Conservation (phyloP, 805 yeast genomes). For the Cyberlindnera sargentensis region DNA sequence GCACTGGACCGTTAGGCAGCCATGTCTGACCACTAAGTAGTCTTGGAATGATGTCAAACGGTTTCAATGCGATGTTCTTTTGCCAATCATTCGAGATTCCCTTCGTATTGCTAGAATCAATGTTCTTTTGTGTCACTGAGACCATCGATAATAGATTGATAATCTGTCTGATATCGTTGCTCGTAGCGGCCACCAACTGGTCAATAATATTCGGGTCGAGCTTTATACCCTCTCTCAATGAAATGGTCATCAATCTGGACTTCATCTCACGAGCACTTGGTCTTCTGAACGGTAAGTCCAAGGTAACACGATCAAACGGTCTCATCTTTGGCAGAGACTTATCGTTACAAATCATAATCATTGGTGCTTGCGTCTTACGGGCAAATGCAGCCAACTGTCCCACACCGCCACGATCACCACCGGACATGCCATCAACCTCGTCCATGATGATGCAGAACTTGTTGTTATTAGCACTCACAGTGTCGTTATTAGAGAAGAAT, state of each 20-base stretch:
- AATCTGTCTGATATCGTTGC: constrained; percentile 90
- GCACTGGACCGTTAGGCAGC: constrained; percentile 42
- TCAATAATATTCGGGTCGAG: constrained; percentile 77
- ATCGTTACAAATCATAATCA: constrained; percentile 92
- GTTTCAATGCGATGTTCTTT: constrained; percentile 83
- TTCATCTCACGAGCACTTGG: constrained; percentile 80
- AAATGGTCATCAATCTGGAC: constrained; percentile 84
- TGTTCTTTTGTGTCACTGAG: constrained; percentile 58
- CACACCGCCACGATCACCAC: constrained; percentile 98
- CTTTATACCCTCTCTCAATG: constrained; percentile 74
- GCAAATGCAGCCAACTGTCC: constrained; percentile 89
- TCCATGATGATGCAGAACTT: constrained; percentile 89
- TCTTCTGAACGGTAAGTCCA: constrained; percentile 78
- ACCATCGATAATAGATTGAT: constrained; percentile 84
- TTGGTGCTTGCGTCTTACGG: constrained; percentile 77
- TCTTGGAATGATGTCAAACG: constrained; percentile 80
- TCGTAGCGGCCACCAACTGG: constrained; percentile 75
- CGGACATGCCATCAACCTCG: constrained; percentile 99
- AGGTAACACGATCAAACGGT: constrained; percentile 80
- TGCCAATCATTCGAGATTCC: constrained; percentile 69
- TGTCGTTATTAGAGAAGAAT: constrained; percentile 41
- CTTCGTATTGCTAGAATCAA: constrained; percentile 58
- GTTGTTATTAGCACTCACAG: constrained; percentile 33
- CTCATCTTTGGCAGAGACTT: constrained; percentile 90
- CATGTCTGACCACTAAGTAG: constrained; percentile 57